phyloP scores from a whole-genome alignment of 2,329 filamentous ascomycete genomes.

The Talaromyces sp. region DNA sequence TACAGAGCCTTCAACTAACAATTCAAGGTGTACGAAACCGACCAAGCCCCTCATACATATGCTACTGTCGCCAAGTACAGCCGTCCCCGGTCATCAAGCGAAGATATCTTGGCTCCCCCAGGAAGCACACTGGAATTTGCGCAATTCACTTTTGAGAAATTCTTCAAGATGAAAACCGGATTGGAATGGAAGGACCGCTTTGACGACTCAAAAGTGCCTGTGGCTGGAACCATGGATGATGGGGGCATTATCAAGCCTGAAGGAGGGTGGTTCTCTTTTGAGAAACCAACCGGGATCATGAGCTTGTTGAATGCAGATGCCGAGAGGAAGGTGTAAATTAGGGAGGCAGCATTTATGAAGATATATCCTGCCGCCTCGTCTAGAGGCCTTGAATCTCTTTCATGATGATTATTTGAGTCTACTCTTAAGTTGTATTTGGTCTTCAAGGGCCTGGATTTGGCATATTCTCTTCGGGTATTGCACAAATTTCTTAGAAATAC shows the following conservation, averaged over 20 bases:
- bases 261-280: slow-evolving; percentile 28
- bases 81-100: slow-evolving; percentile 22
- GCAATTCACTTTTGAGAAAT: slow-evolving; percentile 47
- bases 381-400: neutral
- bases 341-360: neutral
- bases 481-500: neutral
- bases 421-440: neutral
- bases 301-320: slow-evolving; percentile 16
- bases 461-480: neutral
- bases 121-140: slow-evolving; percentile 34
- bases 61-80: slow-evolving; percentile 50
- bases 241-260: slow-evolving; percentile 19
- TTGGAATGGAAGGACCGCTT: slow-evolving; percentile 51
- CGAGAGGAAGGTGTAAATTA: neutral
- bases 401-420: neutral
- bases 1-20: slow-evolving; percentile 17
- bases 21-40: slow-evolving; percentile 61
- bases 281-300: slow-evolving; percentile 17
- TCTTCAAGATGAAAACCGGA: slow-evolving; percentile 55
- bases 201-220: slow-evolving; percentile 15
- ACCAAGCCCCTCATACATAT: slow-evolving; percentile 55
- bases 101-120: slow-evolving; percentile 27
- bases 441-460: neutral
- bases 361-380: neutral
- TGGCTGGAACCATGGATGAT: slow-evolving; percentile 9